phyloP scores from a whole-genome alignment of 345 rosid species.

The Arabidopsis suecica region DNA sequence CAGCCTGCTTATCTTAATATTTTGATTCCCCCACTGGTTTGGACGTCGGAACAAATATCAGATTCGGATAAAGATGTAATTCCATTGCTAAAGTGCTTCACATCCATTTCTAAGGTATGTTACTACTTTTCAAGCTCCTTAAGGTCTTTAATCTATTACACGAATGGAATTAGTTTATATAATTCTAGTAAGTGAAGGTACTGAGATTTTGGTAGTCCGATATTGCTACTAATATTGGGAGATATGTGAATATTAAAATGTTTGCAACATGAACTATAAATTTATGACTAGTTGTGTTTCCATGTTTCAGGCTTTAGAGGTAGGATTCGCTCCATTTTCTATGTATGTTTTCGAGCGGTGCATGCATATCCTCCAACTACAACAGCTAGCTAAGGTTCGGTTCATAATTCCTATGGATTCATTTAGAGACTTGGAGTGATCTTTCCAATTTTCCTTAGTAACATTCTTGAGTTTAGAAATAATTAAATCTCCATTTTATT shows the following conservation, averaged over 20 bases:
- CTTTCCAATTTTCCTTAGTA: conserved; percentile 13
- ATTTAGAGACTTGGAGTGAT: conserved; percentile 8
- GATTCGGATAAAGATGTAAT: conserved; percentile 83
- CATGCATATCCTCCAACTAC: conserved; percentile 70
- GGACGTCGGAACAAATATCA: conserved; percentile 89
- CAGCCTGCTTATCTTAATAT: conserved; percentile 77
- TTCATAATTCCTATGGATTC: conserved; percentile 14
- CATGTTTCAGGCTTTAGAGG: conserved; percentile 78
- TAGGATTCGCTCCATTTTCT: conserved; percentile 87
- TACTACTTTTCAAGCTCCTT: conserved; percentile 12
- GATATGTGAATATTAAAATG: background rate
- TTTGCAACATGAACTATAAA: conserved; percentile 4
- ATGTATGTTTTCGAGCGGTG: conserved; percentile 85
- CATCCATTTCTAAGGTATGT: conserved; percentile 84
- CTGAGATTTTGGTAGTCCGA: background rate
- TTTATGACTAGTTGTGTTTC: conserved; percentile 18
- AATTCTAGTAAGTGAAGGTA: conserved; percentile 4
- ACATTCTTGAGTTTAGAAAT: conserved; percentile 13
- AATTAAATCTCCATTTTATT: background rate
- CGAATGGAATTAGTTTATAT: conserved; percentile 2
- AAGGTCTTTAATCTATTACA: conserved; percentile 15
- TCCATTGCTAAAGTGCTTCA: conserved; percentile 88
- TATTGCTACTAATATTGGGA: too few species aligned
- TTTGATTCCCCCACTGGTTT: conserved; percentile 87
- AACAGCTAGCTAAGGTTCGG: conserved; percentile 78